Evolutionary conservation across 2,329 filamentous ascomycete species (phyloP).

Genomic region (Sphaerulina musiva): DNA sequence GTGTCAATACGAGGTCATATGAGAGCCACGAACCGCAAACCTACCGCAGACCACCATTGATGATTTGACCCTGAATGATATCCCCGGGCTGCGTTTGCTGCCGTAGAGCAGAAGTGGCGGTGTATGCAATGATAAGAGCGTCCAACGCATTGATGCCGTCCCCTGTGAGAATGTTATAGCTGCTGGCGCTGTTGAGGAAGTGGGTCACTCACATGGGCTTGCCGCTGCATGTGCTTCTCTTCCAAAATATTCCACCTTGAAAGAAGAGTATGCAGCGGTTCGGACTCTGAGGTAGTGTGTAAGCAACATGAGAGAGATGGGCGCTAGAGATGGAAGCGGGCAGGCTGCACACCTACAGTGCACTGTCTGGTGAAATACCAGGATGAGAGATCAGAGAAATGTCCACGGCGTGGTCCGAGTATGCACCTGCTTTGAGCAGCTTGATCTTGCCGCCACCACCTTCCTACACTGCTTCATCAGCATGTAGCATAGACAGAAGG

Average conservation of each 20-base stretch:
- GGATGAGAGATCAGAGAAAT: constrained; percentile 35
- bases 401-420: constrained; percentile 36
- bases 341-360: background rate
- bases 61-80: constrained; percentile 34
- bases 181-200: no score
- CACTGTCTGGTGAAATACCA: constrained; percentile 35
- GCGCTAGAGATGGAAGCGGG: no score
- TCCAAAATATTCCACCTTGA: constrained; percentile 46
- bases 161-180: background rate
- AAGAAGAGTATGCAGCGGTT: constrained; percentile 46
- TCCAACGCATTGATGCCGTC: constrained; percentile 34
- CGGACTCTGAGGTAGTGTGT: constrained; percentile 31
- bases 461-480: background rate
- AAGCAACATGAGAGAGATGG: no score
- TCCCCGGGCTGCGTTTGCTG: constrained; percentile 39
- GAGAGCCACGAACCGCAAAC: no score
- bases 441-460: constrained; percentile 37
- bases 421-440: constrained; percentile 41
- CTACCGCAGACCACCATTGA: constrained; percentile 22
- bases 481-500: no score
- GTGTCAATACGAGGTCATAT: no score
- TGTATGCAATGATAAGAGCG: constrained; percentile 31
- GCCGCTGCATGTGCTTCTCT: constrained; percentile 36
- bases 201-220: constrained; percentile 4
- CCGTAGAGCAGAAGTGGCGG: constrained; percentile 33